Base-by-base conservation (phyloP, 2,329 filamentous ascomycete genomes). In the Aureobasidium sp. region DNA sequence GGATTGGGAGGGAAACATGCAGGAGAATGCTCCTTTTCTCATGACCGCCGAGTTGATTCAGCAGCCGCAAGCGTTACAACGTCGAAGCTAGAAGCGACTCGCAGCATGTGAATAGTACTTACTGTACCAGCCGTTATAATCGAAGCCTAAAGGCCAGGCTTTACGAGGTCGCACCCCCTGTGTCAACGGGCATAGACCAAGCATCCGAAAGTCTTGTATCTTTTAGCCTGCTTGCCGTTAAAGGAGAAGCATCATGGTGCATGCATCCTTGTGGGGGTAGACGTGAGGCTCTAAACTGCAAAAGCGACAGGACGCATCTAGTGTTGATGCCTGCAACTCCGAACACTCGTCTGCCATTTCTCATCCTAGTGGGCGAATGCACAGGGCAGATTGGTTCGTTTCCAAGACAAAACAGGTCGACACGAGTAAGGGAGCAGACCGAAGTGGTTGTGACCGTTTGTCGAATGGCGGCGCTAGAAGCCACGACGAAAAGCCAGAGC, bases 111-210 rank as follows among this genome's bases (percentile, higher is more conserved):
- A n/a, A 32, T 19, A 22, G n/a, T n/a, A n/a, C n/a, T n/a, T n/a
- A n/a, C n/a, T n/a, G n/a, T 50, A 50, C 47, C 24, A 25, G 24
- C 47, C 47, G 47, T 50, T 50, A 24, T 17, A 10, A 50, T 40
- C n/a, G 25, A 12, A 40, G 22, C 5, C 34, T 49, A 22, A 34
- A 16, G 34, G 21, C 45, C 34, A 38, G 44, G 8, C 34, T 38
- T 38, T 22, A 16, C 22, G 24, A 47, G 4, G 8, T 8, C 21
- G 21, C 24, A 35, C 29, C 42, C 35, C 42, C 42, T 49, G 45
- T 38, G 8, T 24, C n/a, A 48, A 49, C 45, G 45, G 34, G 12
- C 4, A 29, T n/a, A 30, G 32, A 24, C 14, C 44, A 24, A 49
- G 16, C 1, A 16, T 7, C 45, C 16, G 45, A 16, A 19, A 6